A percentile compares a stretch with the other conserved stretches of the same genome.
Evolutionary conservation across 148 eudicot species (phyloP).

Genomic region (Pouteria glomerata): DNA sequence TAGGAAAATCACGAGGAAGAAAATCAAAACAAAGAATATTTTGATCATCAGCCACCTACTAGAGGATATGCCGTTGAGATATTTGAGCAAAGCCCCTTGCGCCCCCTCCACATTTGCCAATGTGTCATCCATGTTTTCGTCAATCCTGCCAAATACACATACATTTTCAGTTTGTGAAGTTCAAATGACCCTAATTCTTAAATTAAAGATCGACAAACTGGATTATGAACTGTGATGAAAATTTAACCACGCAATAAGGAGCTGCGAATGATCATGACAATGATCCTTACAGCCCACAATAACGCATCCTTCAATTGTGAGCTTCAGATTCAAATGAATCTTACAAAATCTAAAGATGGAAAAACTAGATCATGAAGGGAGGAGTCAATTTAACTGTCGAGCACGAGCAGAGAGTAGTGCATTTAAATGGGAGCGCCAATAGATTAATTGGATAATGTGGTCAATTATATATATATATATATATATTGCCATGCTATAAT

Average conservation of each 20-base stretch:
- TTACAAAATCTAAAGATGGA: background rate
- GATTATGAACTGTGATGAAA: too few relatives aligned
- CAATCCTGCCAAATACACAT: constrained; percentile 38
- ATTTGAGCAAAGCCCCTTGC: constrained; percentile 54
- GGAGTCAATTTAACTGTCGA: background rate
- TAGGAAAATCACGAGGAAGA: constrained; percentile 65
- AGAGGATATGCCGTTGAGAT: constrained; percentile 65
- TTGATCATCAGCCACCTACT: constrained; percentile 81
- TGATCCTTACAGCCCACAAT: background rate
- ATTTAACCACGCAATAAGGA: background rate
- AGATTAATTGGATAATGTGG: background rate
- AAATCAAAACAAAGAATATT: constrained; percentile 62
- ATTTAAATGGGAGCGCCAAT: background rate
- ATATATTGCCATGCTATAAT: too few relatives aligned
- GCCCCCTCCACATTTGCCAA: constrained; percentile 68
- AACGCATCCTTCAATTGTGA: background rate
- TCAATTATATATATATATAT: background rate
- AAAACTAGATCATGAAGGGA: background rate
- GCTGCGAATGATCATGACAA: background rate
- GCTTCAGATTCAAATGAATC: background rate
- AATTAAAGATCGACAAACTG: background rate
- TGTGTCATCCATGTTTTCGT: constrained; percentile 69
- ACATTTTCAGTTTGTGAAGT: background rate
- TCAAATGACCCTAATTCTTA: background rate
- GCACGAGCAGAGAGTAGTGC: background rate